These are phyloP conservation scores for Tephrocybe sp. DNA, from an alignment of 768 basidiomycete species.

Conservation along the genomic window DNA sequence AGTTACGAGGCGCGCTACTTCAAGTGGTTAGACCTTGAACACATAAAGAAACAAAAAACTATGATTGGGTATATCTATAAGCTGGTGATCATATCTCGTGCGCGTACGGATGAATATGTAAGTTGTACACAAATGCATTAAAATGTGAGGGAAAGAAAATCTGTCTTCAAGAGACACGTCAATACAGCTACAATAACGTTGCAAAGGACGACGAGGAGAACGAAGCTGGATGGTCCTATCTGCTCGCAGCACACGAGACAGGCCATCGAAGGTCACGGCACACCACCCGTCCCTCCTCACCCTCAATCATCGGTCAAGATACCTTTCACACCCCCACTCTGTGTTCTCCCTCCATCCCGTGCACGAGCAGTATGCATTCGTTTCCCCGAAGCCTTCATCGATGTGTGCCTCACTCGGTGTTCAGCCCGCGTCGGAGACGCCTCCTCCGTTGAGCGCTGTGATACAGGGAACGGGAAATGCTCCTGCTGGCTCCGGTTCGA, in stretches of 20 bases:
- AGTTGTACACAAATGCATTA: not conserved
- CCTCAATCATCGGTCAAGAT: constrained; percentile 46
- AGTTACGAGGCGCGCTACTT: too few species aligned
- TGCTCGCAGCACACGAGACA: not conserved
- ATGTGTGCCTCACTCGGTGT: constrained; percentile 17
- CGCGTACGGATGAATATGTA: not conserved
- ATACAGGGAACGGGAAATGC: constrained; percentile 68
- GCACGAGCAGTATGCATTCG: constrained; percentile 76
- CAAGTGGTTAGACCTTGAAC: too few species aligned
- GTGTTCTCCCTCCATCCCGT: constrained; percentile 79
- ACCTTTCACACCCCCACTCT: constrained; percentile 84
- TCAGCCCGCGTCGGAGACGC: constrained; percentile 17
- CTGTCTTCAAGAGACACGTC: too few species aligned
- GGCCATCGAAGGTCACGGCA: not conserved
- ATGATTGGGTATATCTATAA: constrained; percentile 13
- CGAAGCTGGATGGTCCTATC: not conserved
- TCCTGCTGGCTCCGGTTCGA: constrained; percentile 24
- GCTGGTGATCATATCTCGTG: constrained; percentile 7
- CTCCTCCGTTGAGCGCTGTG: constrained; percentile 28
- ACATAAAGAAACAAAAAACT: not conserved
- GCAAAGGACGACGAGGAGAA: not conserved
- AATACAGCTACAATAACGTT: not conserved
- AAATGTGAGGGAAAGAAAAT: not conserved
- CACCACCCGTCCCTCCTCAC: not conserved
- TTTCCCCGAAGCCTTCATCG: constrained; percentile 26